phyloP scores from a whole-genome alignment of 495 filamentous ascomycete genomes.

The Chaetomium cochliodes region DNA sequence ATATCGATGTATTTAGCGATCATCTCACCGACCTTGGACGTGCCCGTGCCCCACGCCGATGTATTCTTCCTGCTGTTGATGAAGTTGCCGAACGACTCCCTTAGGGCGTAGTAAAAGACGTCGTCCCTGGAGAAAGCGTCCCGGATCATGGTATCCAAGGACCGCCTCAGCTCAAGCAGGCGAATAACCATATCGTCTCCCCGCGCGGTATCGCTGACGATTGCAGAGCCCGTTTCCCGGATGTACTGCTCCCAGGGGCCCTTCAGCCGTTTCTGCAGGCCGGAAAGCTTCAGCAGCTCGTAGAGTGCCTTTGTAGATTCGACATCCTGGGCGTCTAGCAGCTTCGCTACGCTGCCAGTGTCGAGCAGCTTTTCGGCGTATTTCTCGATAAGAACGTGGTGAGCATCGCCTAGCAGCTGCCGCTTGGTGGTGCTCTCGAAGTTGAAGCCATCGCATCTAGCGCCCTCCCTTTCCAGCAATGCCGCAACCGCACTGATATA shows the following conservation, averaged over 20 bases:
- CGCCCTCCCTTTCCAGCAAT: slow-evolving; percentile 67
- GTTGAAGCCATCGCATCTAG: slow-evolving; percentile 72
- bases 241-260: slow-evolving; percentile 77
- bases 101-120: slow-evolving; percentile 67
- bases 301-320: slow-evolving; percentile 73
- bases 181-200: slow-evolving; percentile 84
- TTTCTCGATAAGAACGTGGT: slow-evolving; percentile 61
- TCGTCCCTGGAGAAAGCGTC: slow-evolving; percentile 73
- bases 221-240: slow-evolving; percentile 65
- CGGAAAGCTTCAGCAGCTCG: slow-evolving; percentile 63
- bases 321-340: slow-evolving; percentile 65
- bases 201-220: slow-evolving; percentile 75
- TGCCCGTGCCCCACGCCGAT: slow-evolving; percentile 70
- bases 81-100: slow-evolving; percentile 82
- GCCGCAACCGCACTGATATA: slow-evolving; percentile 67
- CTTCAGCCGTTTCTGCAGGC: slow-evolving; percentile 63
- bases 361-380: slow-evolving; percentile 63
- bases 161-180: slow-evolving; percentile 76
- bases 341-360: slow-evolving; percentile 58
- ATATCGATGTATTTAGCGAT: slow-evolving; percentile 95
- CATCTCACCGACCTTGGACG: slow-evolving; percentile 95
- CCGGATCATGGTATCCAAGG: slow-evolving; percentile 70
- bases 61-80: slow-evolving; percentile 81
- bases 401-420: slow-evolving; percentile 66
- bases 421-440: slow-evolving; percentile 80